A percentile compares a stretch with the other conserved stretches of the same genome.
phyloP scores from a whole-genome alignment of 306 rosid genomes.

The Astragalus membranaceus region DNA sequence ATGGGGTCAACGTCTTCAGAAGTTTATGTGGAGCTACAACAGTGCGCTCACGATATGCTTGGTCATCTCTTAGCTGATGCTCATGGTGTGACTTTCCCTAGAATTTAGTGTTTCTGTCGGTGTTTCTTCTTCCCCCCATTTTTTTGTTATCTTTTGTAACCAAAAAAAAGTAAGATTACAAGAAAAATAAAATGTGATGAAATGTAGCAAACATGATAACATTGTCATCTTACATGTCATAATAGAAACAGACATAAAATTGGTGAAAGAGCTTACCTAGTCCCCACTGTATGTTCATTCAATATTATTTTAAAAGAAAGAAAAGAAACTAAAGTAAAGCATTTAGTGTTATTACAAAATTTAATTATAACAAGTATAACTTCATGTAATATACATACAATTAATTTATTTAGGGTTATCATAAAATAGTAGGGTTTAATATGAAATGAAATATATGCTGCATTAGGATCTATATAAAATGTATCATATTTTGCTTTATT shows the following conservation, averaged over 20 bases:
- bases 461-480: not conserved
- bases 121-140: too few species aligned
- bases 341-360: not conserved
- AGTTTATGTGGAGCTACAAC: too few species aligned
- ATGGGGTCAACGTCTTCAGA: too few species aligned
- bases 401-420: constrained; percentile 31
- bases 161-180: too few species aligned
- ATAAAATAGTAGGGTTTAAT: constrained; percentile 38
- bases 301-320: not conserved
- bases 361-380: too few species aligned
- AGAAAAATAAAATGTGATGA: too few species aligned
- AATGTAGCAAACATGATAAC: constrained; percentile 14
- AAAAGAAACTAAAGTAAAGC: not conserved
- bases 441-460: constrained; percentile 3
- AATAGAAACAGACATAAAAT: constrained; percentile 17
- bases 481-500: not conserved
- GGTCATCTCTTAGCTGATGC: too few species aligned
- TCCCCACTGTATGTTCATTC: constrained; percentile 10
- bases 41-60: too few species aligned
- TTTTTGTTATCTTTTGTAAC: too few species aligned
- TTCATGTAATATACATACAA: too few species aligned
- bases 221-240: constrained; percentile 24
- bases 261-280: not conserved
- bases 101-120: too few species aligned
- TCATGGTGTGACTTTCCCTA: too few species aligned